Evolutionary conservation across 2,329 filamentous ascomycete species (phyloP), one percentile per base, ranked within the genome.

Genomic region (Monilinia polystroma): DNA sequence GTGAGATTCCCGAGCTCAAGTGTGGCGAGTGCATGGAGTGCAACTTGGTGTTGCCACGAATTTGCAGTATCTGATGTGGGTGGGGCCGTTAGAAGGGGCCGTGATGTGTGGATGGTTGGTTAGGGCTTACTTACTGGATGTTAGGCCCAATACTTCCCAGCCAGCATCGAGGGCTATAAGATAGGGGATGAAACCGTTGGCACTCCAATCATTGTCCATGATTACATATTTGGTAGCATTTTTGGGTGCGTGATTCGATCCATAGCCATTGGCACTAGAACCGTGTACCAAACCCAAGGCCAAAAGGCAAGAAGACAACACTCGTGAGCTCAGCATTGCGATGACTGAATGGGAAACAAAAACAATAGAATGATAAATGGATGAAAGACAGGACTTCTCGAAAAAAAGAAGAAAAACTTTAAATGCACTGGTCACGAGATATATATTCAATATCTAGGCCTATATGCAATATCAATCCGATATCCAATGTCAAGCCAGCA

Each of bases 11-110:
- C 81, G 16, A 79, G 72, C 71, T 83, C 81, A 0, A 84, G 76
- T 2, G 78, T 80, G 2, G 81, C 80, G 1, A 84, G 75, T 3
- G 78, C 81, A 66, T 84, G 81, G 1, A 81, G 73, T 32, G 79
- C 80, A 14, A 72, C 75, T 69, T 83, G 81, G 11, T 77, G 74
- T 45, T 81, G 78, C 81, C 81, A 84, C 3, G 77, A 78, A 67
- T 83, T 78, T 45, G 77, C 76, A 3, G 81, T 83, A 66, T 62
- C 71, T 68, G 23, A 26, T 14, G 75, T 16, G 3, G 10, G 18
- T 4, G 4, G 0, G 18, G 29, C 6, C 20, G 14, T 65, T 49
- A 57, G 38, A 43, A 18, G n/a, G 16, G 18, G 10, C 12, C 4
- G 10, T 35, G 20, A 23, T 14, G 0, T 16, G 29, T 10, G 11